phyloP scores from a whole-genome alignment of 164 flowering plant species.

The Umbilicus rupestris region DNA sequence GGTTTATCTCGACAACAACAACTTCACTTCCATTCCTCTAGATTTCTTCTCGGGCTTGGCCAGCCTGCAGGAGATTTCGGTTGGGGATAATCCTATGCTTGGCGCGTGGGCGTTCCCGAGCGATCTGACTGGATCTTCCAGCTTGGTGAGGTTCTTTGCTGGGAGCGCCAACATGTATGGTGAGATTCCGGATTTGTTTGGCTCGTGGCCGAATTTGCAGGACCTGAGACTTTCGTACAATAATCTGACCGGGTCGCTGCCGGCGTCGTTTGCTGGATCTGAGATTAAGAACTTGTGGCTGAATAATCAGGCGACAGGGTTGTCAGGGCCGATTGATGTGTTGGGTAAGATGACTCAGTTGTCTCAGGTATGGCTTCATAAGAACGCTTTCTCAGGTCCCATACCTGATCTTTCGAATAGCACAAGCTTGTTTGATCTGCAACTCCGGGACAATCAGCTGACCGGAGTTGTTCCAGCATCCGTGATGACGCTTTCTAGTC shows the following conservation, averaged over 20 bases:
- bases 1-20: constrained; percentile 29
- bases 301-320: constrained; percentile 30
- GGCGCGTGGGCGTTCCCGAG: constrained; percentile 29
- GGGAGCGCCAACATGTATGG: constrained; percentile 24
- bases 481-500: constrained; percentile 17
- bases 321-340: constrained; percentile 30
- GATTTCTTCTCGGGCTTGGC: constrained; percentile 31
- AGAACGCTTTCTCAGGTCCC: constrained; percentile 32
- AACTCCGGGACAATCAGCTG: constrained; percentile 37
- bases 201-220: constrained; percentile 18
- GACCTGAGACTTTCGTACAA: constrained; percentile 41
- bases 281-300: constrained; percentile 28
- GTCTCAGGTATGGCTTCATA: constrained; percentile 42
- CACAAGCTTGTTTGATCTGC: constrained; percentile 29
- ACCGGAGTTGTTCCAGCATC: constrained; percentile 36
- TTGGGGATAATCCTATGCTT: constrained; percentile 21
- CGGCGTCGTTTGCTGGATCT: constrained; percentile 25
- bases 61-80: constrained; percentile 19
- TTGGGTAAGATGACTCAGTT: constrained; percentile 31
- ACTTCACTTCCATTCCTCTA: constrained; percentile 28
- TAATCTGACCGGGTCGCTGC: constrained; percentile 38
- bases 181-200: constrained; percentile 31
- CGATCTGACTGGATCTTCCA: constrained; percentile 19
- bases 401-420: constrained; percentile 39
- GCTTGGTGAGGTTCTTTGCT: constrained; percentile 20